Conservation (phyloP, 2,329 filamentous ascomycete genomes). For the Alternaria dauci region DNA sequence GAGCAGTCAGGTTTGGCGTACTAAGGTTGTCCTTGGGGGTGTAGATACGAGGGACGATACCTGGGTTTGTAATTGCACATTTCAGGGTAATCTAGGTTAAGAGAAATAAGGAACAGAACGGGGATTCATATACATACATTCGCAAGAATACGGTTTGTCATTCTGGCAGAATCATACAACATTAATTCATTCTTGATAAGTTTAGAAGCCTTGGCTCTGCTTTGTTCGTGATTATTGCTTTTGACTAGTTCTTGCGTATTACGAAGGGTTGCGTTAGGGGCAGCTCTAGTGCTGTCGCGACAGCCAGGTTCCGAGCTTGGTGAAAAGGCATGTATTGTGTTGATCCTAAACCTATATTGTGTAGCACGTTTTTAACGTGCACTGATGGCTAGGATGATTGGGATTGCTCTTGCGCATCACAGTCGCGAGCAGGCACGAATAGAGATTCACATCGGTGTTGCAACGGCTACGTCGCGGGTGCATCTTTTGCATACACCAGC, state of each 20-base stretch:
- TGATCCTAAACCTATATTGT: neutral
- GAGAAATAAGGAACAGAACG: neutral
- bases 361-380: neutral
- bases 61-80: neutral
- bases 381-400: neutral
- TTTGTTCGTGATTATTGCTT: neutral
- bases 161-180: neutral
- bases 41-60: constrained; percentile 1
- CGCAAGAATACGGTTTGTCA: neutral
- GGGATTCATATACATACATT: neutral
- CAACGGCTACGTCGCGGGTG: neutral
- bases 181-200: constrained; percentile 1
- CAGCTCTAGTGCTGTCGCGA: neutral
- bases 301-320: neutral
- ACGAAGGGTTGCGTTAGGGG: neutral
- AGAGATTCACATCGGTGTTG: neutral
- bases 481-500: neutral
- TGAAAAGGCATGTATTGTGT: neutral
- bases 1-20: neutral
- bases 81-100: neutral
- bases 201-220: neutral
- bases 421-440: neutral
- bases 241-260: neutral
- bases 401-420: neutral
- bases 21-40: neutral